phyloP scores from a whole-genome alignment of 345 rosid species.

The Citrus sp. region DNA sequence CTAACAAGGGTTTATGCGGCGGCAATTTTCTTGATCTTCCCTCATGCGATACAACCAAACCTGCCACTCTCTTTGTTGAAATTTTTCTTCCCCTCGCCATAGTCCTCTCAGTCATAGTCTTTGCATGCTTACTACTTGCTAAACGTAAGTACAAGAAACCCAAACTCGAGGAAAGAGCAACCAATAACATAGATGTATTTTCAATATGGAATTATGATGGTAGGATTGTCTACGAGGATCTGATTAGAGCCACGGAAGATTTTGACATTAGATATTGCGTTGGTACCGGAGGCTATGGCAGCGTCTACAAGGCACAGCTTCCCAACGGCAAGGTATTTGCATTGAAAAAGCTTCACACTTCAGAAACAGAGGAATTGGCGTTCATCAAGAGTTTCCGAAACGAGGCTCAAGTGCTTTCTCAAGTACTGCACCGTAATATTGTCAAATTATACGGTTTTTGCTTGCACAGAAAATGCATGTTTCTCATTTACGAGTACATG shows the following conservation, averaged over 20 bases:
- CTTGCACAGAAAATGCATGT: background rate
- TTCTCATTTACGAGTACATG: background rate
- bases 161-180: too few species aligned
- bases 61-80: too few species aligned
- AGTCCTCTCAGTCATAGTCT: too few species aligned
- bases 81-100: too few species aligned
- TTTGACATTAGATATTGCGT: background rate
- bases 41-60: too few species aligned
- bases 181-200: too few species aligned
- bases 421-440: background rate
- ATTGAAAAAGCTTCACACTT: background rate
- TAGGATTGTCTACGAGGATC: too few species aligned
- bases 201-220: background rate
- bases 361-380: background rate
- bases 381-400: background rate
- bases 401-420: background rate
- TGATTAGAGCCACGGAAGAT: background rate
- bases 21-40: fast-evolving
- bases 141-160: too few species aligned
- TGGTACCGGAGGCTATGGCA: background rate
- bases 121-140: too few species aligned
- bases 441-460: background rate
- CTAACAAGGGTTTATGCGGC: too few species aligned
- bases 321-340: background rate
- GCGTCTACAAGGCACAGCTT: background rate